These are phyloP conservation scores for Aspergillus fructus DNA, from an alignment of 2,329 filamentous ascomycete genomes.

Conservation along the genomic window DNA sequence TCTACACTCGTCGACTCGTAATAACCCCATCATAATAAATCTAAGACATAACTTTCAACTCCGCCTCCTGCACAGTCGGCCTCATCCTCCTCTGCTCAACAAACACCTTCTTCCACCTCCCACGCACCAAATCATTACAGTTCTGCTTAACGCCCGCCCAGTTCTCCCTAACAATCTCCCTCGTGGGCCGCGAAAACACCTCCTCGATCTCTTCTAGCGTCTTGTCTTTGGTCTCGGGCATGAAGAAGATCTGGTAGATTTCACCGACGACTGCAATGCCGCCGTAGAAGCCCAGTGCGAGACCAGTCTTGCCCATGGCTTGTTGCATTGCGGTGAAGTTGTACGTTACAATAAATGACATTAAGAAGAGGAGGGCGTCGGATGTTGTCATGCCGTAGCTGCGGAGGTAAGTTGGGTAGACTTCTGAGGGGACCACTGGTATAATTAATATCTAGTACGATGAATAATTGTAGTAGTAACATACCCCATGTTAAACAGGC, in stretches of 20 bases:
- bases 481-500: conserved; percentile 60
- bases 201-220: conserved; percentile 71
- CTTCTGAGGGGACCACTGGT: conserved; percentile 57
- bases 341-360: conserved; percentile 72
- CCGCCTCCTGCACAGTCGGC: not conserved
- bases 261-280: conserved; percentile 70
- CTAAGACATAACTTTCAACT: not conserved
- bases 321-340: conserved; percentile 71
- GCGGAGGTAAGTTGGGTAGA: conserved; percentile 71
- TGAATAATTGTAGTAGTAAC: too few relatives aligned
- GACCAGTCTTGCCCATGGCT: conserved; percentile 65
- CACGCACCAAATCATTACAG: not conserved
- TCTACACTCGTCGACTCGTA: not conserved
- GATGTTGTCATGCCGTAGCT: conserved; percentile 73
- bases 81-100: conserved; percentile 1
- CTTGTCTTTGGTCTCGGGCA: conserved; percentile 72
- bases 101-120: conserved; percentile 2
- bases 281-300: conserved; percentile 70
- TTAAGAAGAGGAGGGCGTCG: conserved; percentile 67
- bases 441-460: too few relatives aligned
- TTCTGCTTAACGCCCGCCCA: conserved; percentile 10
- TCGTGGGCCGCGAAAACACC: conserved; percentile 64
- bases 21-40: not conserved
- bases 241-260: conserved; percentile 72
- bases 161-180: conserved; percentile 63